Evolutionary conservation across 306 rosid genomes (phyloP), one percentile per base, ranked within the genome.

Genomic region (Rubus parviflorus): DNA sequence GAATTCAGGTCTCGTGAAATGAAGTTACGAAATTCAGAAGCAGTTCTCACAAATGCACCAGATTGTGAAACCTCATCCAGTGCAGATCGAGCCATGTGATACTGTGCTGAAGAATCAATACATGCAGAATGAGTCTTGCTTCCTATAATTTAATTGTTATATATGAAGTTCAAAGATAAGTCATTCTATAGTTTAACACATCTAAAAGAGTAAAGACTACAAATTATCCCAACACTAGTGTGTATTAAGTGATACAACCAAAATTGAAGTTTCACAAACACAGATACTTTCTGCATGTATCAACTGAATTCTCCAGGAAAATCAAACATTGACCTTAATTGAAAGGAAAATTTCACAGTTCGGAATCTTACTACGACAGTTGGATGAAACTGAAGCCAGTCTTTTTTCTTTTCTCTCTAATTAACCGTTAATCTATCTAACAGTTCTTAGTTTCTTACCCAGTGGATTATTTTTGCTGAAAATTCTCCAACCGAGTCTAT

Each of bases 21-120:
- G 19, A 85, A 77, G 73, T 84, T 85, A 12, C 97, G 85, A 63
- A 89, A 90, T 23, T 93, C 84, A 25, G 97, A 95, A 82, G 97
- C 96, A 22, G 97, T 79, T 86, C 97, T 90, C 75, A 52, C 64
- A 80, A 95, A 95, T 14, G 98, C 98, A 64, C 98, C 98, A 0
- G 97, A 63, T 79, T 80, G 82, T 14, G 97, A 86, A 70, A 78
- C 69, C 88, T 95, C 97, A 64, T 95, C 95, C 77, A 90, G 19
- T 16, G 97, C 88, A 52, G 95, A 92, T 42, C 86, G 84, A 17
- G 91, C 93, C 97, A 95, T 95, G 74, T 47, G 73, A 78, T 81
- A 40, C 77, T 30, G 74, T 49, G 64, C 95, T 94, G 75, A 70
- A 86, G 57, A 89, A 70, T 30, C 73, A 49, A 83, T 35, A 72